phyloP scores from a whole-genome alignment of 805 yeast species.

The Ogataea sp. region DNA sequence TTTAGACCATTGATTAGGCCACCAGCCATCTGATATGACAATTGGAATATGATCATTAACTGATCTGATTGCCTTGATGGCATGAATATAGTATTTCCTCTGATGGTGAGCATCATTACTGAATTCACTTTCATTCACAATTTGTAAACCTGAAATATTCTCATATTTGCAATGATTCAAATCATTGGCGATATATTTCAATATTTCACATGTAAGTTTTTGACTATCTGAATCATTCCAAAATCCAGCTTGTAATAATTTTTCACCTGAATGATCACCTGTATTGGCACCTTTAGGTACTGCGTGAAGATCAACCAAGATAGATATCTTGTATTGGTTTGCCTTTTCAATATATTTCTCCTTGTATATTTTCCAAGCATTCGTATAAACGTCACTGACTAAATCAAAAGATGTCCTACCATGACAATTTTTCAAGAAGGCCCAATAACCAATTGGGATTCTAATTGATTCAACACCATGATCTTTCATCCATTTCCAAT shows the following conservation, averaged over 20 bases:
- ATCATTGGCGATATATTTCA: slow-evolving; percentile 58
- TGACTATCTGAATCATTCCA: slow-evolving; percentile 44
- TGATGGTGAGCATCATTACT: slow-evolving; percentile 45
- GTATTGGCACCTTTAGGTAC: slow-evolving; percentile 90
- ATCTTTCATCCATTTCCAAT: slow-evolving; percentile 69
- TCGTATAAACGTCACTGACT: slow-evolving; percentile 47
- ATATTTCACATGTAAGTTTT: slow-evolving; percentile 36
- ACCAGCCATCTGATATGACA: slow-evolving; percentile 91
- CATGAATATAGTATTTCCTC: slow-evolving; percentile 55
- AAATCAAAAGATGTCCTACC: slow-evolving; percentile 57
- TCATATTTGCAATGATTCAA: slow-evolving; percentile 35
- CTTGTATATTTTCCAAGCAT: slow-evolving; percentile 65
- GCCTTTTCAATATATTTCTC: slow-evolving; percentile 50
- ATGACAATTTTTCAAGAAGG: slow-evolving; percentile 30
- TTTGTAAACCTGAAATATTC: slow-evolving; percentile 74
- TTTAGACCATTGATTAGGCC: slow-evolving; percentile 69
- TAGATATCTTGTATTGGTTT: slow-evolving; percentile 51
- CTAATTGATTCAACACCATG: slow-evolving; percentile 74
- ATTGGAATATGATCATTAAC: slow-evolving; percentile 56
- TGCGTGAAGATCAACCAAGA: slow-evolving; percentile 80
- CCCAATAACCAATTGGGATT: slow-evolving; percentile 91
- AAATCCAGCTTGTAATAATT: slow-evolving; percentile 50
- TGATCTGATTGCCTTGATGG: slow-evolving; percentile 50
- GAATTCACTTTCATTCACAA: slow-evolving; percentile 78
- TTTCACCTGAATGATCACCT: slow-evolving; percentile 76